These are phyloP conservation scores for Osmanthus fragrans DNA, from an alignment of 257 asterid genomes.

Conservation along the genomic window DNA sequence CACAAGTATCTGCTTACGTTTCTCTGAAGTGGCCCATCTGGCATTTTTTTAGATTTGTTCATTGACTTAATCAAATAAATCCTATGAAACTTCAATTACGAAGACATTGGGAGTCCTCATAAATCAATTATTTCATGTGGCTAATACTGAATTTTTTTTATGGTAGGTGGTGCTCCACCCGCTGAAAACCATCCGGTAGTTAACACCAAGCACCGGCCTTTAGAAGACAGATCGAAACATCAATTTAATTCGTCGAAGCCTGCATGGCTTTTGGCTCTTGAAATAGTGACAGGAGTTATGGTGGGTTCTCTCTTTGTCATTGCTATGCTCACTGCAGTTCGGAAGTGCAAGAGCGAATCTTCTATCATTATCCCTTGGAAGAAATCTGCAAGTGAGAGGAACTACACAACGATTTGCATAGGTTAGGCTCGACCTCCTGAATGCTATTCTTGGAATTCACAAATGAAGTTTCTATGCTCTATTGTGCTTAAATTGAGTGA, in stretches of 20 bases:
- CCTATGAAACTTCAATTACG: not conserved
- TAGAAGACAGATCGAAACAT: constrained; percentile 38
- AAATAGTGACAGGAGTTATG: constrained; percentile 69
- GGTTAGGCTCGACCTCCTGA: constrained; percentile 42
- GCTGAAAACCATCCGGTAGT: constrained; percentile 37
- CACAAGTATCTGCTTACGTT: not conserved
- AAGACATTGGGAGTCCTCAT: not conserved
- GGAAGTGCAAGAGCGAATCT: constrained; percentile 58
- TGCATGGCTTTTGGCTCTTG: constrained; percentile 80
- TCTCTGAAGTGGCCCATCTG: not conserved
- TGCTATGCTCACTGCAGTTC: constrained; percentile 54
- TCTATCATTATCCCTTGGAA: constrained; percentile 74
- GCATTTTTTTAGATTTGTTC: not conserved
- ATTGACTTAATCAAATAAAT: not conserved
- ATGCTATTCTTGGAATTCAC: not conserved
- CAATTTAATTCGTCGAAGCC: constrained; percentile 60
- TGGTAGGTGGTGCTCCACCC: constrained; percentile 48
- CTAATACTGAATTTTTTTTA: constrained; percentile 17
- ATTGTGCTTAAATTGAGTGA: constrained; percentile 5
- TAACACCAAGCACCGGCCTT: constrained; percentile 40
- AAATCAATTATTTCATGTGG: not conserved
- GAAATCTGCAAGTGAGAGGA: constrained; percentile 66
- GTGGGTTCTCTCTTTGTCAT: constrained; percentile 55
- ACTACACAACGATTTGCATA: constrained; percentile 51
- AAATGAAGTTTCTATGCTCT: constrained; percentile 3